A percentile compares a stretch with the other conserved stretches of the same genome.
phyloP scores from a whole-genome alignment of 2,329 filamentous ascomycete species.

The Fusarium aywerte region DNA sequence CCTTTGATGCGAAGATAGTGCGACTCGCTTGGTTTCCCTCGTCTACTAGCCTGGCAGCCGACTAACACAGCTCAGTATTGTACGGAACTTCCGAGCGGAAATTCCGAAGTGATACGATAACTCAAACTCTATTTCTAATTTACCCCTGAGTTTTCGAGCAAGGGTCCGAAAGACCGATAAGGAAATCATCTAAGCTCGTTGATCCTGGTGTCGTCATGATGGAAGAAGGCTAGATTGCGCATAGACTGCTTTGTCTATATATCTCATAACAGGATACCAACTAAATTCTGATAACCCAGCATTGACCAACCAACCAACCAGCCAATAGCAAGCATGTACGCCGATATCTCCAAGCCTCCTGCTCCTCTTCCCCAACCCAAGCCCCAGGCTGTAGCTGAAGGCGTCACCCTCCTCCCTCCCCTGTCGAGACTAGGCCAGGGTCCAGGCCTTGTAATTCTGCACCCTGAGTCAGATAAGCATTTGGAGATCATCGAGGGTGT shows the following conservation, averaged over 20 bases:
- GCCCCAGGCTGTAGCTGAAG: conserved; percentile 22
- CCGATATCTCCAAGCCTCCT: conserved; percentile 45
- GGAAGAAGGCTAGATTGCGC: neutral
- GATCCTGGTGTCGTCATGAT: neutral
- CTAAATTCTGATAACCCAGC: neutral
- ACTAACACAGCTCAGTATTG: neutral
- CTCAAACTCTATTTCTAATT: neutral
- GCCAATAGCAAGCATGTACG: conserved; percentile 36
- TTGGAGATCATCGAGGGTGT: conserved; percentile 47
- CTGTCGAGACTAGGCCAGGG: conserved; percentile 52
- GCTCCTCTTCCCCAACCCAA: conserved; percentile 41
- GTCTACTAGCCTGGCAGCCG: neutral
- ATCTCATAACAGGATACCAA: neutral
- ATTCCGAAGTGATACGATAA: conserved; percentile 5
- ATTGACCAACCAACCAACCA: neutral
- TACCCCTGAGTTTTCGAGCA: neutral
- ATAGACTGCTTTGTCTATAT: neutral
- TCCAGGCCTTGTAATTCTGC: conserved; percentile 52
- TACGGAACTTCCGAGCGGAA: conserved; percentile 31
- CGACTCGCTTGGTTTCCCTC: conserved; percentile 6
- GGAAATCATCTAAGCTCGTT: neutral
- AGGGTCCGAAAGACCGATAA: neutral
- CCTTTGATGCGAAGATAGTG: neutral
- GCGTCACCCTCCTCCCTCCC: conserved; percentile 47
- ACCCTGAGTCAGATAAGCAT: conserved; percentile 8